Evolutionary conservation across 1,139 yeast species (phyloP), one percentile per base, ranked within the genome.

Genomic region (Saccharomyces pastorianus): DNA sequence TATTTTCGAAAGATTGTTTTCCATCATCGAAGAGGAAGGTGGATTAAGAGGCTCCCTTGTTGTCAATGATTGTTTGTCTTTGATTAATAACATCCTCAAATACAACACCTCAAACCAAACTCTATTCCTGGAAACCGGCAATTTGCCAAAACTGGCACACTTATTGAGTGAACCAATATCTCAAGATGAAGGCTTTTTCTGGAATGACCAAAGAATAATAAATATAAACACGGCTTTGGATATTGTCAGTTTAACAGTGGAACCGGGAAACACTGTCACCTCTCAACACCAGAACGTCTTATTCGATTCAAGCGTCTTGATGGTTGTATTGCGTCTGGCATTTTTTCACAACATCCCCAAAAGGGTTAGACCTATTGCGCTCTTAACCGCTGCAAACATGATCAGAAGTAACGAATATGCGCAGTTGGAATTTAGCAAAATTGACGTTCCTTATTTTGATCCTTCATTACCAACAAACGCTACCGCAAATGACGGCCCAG

Each of bases 41-140:
- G 96, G 96, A 0, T 78, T 90, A 9, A 78, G 91, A 55, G 97
- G 96, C 6, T 90, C 96, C 13, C 78, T 90, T 29, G 82, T 89
- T 29, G 96, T 91, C 6, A 95, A 88, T 65, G 98, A 95, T 71
- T 88, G 96, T 68, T 73, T 95, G 56, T 80, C 90, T 0, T 73
- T 95, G 50, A 74, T 91, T 14, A 78, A 85, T 27, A 86, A 86
- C 61, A 76, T 95, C 51, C 73, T 95, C 52, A 81, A 81, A 59
- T 90, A 85, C 69, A 95, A 93, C 68, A 87, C 95, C 1, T 85
- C 96, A 6, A 95, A 95, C 69, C 99, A 95, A 69, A 87, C 85
- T 58, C 79, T 84, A 59, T 95, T 95, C 64, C 71, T 93, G 49
- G 98, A 93, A 67, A 86, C 96, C 1, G 88, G 85, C 49, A 84